Conservation (phyloP, 345 rosid genomes). For the Citrus hindsii region DNA sequence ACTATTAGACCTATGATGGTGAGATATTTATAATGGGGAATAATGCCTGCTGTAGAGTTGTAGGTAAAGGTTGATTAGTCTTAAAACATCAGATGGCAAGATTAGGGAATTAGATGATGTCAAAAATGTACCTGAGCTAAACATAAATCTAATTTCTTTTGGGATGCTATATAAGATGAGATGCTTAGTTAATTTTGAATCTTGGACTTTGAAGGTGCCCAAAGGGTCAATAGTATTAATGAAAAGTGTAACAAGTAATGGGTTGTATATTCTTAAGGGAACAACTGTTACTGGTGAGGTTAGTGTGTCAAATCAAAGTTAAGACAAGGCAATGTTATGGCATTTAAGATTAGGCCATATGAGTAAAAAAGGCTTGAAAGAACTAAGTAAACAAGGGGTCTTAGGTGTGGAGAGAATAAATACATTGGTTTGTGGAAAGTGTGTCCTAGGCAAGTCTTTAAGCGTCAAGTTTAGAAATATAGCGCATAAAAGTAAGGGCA, state of each 20-base stretch:
- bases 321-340: background rate
- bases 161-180: background rate
- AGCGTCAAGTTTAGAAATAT: background rate
- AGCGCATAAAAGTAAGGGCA: rapidly evolving
- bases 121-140: background rate
- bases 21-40: background rate
- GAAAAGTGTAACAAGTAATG: background rate
- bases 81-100: background rate
- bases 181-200: background rate
- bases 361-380: background rate
- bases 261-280: background rate
- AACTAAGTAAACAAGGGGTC: background rate
- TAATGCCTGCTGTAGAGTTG: no score
- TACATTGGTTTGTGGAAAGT: background rate
- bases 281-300: rapidly evolving
- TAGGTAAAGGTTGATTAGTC: background rate
- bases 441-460: background rate
- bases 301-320: background rate
- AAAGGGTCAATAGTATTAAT: background rate
- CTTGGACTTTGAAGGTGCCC: background rate
- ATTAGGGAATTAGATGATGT: background rate
- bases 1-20: background rate
- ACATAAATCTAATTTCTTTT: background rate
- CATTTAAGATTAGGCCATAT: background rate
- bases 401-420: background rate